These are phyloP conservation scores for Coprinopsis marcescibilis DNA, from an alignment of 768 basidiomycete genomes.

Conservation along the genomic window DNA sequence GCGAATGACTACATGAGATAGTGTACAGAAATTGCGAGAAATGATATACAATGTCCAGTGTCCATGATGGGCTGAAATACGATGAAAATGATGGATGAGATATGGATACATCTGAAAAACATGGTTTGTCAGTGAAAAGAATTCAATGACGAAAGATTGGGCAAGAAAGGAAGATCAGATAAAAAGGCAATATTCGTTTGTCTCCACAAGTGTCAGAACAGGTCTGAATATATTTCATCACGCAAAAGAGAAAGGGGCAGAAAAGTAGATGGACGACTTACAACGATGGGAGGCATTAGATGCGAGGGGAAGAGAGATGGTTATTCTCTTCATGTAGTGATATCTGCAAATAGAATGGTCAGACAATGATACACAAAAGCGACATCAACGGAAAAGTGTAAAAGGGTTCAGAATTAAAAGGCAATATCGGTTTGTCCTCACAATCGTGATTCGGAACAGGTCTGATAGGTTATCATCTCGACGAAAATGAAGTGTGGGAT, in stretches of 20 bases:
- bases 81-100: no score
- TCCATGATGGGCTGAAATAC: no score
- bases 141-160: background rate
- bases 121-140: background rate
- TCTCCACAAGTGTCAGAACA: conserved; percentile 62
- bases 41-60: no score
- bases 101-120: no score
- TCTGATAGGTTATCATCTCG: conserved; percentile 66
- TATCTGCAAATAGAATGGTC: no score
- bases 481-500: conserved; percentile 6
- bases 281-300: conserved; percentile 11
- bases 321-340: background rate
- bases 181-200: conserved; percentile 51
- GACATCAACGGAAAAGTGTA: conserved; percentile 7
- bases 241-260: conserved; percentile 15
- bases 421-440: conserved; percentile 66
- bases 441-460: conserved; percentile 61
- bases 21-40: no score
- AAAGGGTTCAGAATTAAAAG: conserved; percentile 40
- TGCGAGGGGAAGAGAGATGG: conserved; percentile 11
- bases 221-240: conserved; percentile 60
- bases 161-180: conserved; percentile 23
- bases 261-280: conserved; percentile 31
- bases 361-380: background rate
- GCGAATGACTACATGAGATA: background rate